Percentiles rank a stretch among this genome's conserved stretches.
phyloP scores from a whole-genome alignment of 768 basidiomycete genomes.

The Collybia nuda region DNA sequence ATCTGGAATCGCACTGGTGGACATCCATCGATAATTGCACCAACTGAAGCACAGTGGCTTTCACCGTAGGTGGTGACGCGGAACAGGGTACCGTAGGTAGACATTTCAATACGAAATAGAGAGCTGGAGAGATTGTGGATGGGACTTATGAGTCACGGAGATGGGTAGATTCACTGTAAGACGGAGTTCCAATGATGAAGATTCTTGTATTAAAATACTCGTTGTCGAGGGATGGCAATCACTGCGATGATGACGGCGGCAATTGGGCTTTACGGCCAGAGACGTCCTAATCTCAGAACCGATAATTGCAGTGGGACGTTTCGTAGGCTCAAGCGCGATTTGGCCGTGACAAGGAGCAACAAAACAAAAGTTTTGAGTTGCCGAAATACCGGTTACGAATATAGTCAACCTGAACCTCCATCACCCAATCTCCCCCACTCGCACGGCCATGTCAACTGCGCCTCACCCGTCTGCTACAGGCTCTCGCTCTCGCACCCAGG shows the following conservation, averaged over 20 bases:
- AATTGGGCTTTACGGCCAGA: not conserved
- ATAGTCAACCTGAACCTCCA: conserved; percentile 8
- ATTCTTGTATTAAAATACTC: not conserved
- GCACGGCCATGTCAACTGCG: conserved; percentile 32
- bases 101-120: conserved; percentile 55
- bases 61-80: conserved; percentile 98
- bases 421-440: conserved; percentile 6
- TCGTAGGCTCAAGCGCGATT: too few relatives aligned
- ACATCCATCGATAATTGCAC: conserved; percentile 96
- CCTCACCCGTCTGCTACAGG: conserved; percentile 33
- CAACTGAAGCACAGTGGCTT: conserved; percentile 95
- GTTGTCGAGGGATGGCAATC: not conserved
- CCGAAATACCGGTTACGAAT: conserved; percentile 7
- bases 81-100: conserved; percentile 88
- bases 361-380: conserved; percentile 6
- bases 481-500: conserved; percentile 63
- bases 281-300: not conserved
- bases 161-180: not conserved
- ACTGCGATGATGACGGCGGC: not conserved
- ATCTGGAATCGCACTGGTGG: conserved; percentile 69
- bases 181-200: not conserved
- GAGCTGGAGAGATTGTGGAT: not conserved
- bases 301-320: too few relatives aligned
- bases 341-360: too few relatives aligned
- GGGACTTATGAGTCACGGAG: not conserved